Evolutionary conservation across 2,329 filamentous ascomycete genomes (phyloP).

Genomic region (Xylaria sp.): DNA sequence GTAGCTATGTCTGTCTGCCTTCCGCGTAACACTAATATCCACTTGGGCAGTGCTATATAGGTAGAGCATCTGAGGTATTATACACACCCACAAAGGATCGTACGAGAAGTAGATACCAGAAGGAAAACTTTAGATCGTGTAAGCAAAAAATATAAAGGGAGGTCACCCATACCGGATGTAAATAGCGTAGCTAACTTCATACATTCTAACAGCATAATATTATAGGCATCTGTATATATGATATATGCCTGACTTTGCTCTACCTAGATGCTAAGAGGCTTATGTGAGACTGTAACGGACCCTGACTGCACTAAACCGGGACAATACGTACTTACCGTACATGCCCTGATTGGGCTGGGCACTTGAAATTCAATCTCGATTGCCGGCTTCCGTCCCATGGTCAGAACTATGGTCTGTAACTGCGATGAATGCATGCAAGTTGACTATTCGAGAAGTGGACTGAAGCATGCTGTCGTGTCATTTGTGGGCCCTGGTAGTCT

Average conservation of each 20-base stretch:
- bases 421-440: background rate
- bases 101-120: too few species aligned
- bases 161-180: background rate
- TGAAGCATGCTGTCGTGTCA: slow-evolving; percentile 1
- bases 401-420: background rate
- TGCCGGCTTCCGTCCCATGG: background rate
- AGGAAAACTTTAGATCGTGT: too few species aligned
- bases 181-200: background rate
- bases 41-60: background rate
- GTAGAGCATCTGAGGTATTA: background rate
- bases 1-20: background rate
- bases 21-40: background rate
- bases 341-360: background rate
- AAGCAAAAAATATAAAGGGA: too few species aligned
- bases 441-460: background rate
- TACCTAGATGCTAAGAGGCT: too few species aligned
- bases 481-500: background rate
- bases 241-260: too few species aligned
- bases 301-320: background rate
- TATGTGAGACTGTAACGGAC: too few species aligned
- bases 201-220: too few species aligned
- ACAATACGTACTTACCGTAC: background rate
- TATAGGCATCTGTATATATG: too few species aligned
- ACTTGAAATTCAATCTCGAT: background rate
- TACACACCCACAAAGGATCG: too few species aligned